A percentile compares a stretch with the other conserved stretches of the same genome.
Conservation (phyloP, 2,329 filamentous ascomycete species). For the Colletotrichum viniferum region DNA sequence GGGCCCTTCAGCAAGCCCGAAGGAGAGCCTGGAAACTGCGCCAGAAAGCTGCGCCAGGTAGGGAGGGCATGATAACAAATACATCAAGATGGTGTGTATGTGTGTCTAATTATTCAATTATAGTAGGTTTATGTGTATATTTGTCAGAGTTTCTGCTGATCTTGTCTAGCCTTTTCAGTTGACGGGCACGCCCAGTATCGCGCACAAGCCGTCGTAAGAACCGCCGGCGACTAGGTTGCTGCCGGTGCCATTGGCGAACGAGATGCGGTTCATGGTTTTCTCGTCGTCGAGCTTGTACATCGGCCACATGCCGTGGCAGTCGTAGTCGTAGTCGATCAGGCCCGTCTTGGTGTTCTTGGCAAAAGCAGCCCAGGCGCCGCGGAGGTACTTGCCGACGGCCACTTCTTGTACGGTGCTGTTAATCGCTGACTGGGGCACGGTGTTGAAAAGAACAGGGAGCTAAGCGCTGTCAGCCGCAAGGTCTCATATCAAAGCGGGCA, state of each 20-base stretch:
- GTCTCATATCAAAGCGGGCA: background rate
- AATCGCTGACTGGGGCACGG: slow-evolving; percentile 17
- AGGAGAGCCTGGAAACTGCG: background rate
- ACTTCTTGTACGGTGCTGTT: slow-evolving; percentile 30
- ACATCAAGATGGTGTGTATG: background rate
- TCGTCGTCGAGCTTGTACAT: background rate
- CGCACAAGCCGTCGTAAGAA: slow-evolving; percentile 14
- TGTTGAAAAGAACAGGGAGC: slow-evolving; percentile 36
- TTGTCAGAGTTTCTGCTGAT: background rate
- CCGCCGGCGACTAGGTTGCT: slow-evolving; percentile 25
- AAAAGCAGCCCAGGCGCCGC: slow-evolving; percentile 43
- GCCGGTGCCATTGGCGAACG: slow-evolving; percentile 29
- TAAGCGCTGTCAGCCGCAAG: background rate
- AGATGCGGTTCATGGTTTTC: slow-evolving; percentile 30
- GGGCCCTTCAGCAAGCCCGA: background rate
- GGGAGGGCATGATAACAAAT: background rate
- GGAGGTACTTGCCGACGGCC: slow-evolving; percentile 35
- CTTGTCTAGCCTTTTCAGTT: background rate
- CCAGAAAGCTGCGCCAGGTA: background rate
- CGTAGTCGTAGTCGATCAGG: slow-evolving; percentile 31
- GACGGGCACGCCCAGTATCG: background rate
- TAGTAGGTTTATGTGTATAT: background rate
- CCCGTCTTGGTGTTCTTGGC: slow-evolving; percentile 39
- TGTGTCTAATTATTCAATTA: background rate
- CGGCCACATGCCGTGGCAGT: slow-evolving; percentile 29